Base-by-base conservation (phyloP, 192 early-diverging fungal genomes). In the Gaertneriomyces semiglobifer region DNA sequence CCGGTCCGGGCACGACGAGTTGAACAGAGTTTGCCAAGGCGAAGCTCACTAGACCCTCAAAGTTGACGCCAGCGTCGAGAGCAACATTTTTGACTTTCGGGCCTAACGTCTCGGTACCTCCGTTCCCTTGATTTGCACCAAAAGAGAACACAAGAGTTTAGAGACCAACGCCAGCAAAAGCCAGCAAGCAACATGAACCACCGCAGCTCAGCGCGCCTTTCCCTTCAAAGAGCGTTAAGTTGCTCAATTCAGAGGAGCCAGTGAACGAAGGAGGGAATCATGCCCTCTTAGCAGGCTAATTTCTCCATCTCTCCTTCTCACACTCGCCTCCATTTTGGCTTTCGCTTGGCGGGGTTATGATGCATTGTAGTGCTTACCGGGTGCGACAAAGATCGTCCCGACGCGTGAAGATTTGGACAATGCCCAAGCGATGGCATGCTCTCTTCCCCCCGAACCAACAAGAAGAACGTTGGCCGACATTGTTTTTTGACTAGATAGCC, bases 361-460 rank as follows among this genome's bases (percentile, higher is more conserved):
- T 14, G 38, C 42, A 44, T 2, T n/a, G 25, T 44, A 40, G 39
- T 16, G 45, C 74, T 58, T 77, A 93, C 92, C 92, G 53, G 95
- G 95, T 33, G 93, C 92, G 20, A 97, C 93, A 81, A 84, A 98
- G 66, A 99, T 86, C 69, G 82, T 85, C 56, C 79, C 76, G 42
- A 99, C 93, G 63, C 66, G 74, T 16, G 80, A 65, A 20, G 89
- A 90, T 77, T 92, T 87, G 51, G 91, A 84, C 12, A 99, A 81
- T 48, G 87, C 88, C 92, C 92, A 92, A 19, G 90, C 93, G 64
- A 99, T 86, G 51, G 97, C 93, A 67, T 99, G 93, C 74, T 99
- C 97, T 60, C 97, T 89, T 20, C 97, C 97, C 58, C 97, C 97
- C 66, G 88, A 79, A 68, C 97, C 97, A 67, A 99, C 80, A 47